Conservation (phyloP, 176 grass and related monocot genomes). For the Bolboschoenus planiculmis region DNA sequence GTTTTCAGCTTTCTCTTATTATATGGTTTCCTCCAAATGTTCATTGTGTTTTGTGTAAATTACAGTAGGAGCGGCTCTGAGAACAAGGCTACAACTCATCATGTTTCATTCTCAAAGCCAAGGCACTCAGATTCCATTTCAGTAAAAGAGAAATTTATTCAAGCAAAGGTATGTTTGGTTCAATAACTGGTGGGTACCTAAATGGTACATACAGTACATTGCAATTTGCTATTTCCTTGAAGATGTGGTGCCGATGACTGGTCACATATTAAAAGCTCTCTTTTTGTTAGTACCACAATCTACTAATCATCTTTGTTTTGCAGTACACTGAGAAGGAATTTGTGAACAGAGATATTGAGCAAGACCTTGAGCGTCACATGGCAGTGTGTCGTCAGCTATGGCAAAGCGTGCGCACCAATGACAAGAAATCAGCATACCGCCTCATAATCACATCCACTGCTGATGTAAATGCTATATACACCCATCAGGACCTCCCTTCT, state of each 20-base stretch:
- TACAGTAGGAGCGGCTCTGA: constrained; percentile 30
- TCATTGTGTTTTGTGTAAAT: constrained; percentile 11
- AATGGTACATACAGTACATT: neutral
- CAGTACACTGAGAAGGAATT: constrained; percentile 94
- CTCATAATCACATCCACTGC: constrained; percentile 67
- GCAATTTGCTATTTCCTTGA: constrained; percentile 2
- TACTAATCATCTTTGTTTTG: constrained; percentile 29
- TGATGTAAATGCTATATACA: constrained; percentile 66
- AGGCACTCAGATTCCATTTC: constrained; percentile 81
- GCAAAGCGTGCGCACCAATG: constrained; percentile 60
- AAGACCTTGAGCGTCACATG: constrained; percentile 42
- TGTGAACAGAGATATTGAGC: constrained; percentile 30
- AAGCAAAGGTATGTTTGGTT: constrained; percentile 68
- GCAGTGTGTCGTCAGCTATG: constrained; percentile 63
- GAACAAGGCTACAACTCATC: constrained; percentile 28
- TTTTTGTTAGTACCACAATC: neutral
- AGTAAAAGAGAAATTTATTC: constrained; percentile 98
- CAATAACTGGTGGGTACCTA: neutral
- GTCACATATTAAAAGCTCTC: neutral
- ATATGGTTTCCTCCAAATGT: neutral
- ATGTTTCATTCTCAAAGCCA: constrained; percentile 48
- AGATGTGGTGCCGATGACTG: neutral
- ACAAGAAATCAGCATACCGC: constrained; percentile 73
- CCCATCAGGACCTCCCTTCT: constrained; percentile 6
- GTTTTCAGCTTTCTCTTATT: neutral